Percentiles rank a stretch among this genome's conserved stretches.
Evolutionary conservation across 2,329 filamentous ascomycete genomes (phyloP).

Genomic region (Nemania sp.): DNA sequence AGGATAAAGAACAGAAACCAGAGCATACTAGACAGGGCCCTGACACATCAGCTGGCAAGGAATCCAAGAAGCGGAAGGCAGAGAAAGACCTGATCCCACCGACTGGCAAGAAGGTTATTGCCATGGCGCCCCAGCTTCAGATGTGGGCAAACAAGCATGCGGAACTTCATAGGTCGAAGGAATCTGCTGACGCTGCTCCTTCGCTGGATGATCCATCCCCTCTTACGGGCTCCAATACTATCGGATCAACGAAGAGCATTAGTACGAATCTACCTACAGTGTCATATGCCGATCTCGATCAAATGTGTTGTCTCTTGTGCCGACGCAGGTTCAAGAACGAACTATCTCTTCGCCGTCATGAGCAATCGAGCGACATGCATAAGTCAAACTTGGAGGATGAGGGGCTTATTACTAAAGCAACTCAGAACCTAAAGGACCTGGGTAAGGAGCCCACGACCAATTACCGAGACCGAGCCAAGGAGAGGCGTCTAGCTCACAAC

Average conservation of each 20-base stretch:
- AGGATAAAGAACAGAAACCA: constrained; percentile 55
- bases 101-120: constrained; percentile 62
- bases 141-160: constrained; percentile 79
- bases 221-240: constrained; percentile 45
- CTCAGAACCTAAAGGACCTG: constrained; percentile 49
- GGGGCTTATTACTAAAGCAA: constrained; percentile 49
- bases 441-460: constrained; percentile 53
- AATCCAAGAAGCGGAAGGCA: constrained; percentile 59
- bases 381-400: constrained; percentile 52
- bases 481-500: constrained; percentile 71
- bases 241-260: constrained; percentile 38
- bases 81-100: constrained; percentile 57
- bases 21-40: constrained; percentile 53
- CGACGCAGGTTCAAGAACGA: constrained; percentile 56
- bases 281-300: constrained; percentile 70
- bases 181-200: constrained; percentile 48
- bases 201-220: constrained; percentile 49
- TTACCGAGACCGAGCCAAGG: constrained; percentile 76
- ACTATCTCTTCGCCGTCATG: constrained; percentile 57
- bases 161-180: constrained; percentile 70
- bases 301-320: constrained; percentile 58
- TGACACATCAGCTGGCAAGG: constrained; percentile 49
- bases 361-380: constrained; percentile 60
- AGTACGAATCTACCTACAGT: constrained; percentile 54
- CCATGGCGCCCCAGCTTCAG: constrained; percentile 73